phyloP scores from a whole-genome alignment of 2,329 filamentous ascomycete species.

The Colletotrichum sp. region DNA sequence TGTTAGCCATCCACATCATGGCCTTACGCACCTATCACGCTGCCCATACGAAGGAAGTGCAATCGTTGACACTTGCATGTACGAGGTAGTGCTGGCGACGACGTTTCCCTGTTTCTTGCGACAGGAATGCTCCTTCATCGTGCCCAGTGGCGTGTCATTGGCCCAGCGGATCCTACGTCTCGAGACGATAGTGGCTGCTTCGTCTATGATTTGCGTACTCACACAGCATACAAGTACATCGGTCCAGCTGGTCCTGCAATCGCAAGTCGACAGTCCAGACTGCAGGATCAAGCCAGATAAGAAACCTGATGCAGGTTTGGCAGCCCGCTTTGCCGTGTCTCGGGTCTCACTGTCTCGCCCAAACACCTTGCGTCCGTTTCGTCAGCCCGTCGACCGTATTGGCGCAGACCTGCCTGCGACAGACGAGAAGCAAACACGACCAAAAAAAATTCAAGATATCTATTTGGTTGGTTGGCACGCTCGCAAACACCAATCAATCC shows the following conservation, averaged over 20 bases:
- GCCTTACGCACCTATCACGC: background rate
- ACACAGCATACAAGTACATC: background rate
- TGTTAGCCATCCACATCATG: background rate
- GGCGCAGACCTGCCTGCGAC: background rate
- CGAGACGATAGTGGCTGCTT: background rate
- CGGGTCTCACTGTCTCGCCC: background rate
- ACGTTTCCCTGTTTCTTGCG: background rate
- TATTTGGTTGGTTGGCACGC: background rate
- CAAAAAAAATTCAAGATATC: background rate
- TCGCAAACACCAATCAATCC: background rate
- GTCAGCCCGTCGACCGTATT: background rate
- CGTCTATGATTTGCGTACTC: background rate
- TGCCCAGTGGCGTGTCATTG: background rate
- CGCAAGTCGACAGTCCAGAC: background rate
- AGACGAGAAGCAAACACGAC: background rate
- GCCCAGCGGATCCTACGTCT: background rate
- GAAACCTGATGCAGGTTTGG: slow-evolving; percentile 11
- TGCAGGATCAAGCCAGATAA: background rate
- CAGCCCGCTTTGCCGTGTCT: slow-evolving; percentile 12
- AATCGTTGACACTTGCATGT: background rate
- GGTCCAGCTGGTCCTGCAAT: background rate
- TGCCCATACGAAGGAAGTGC: background rate
- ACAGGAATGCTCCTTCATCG: background rate
- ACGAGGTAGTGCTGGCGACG: background rate
- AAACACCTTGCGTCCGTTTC: background rate